A percentile compares a stretch with the other conserved stretches of the same genome.
phyloP scores from a whole-genome alignment of 768 basidiomycete genomes.

The Phylloporus scabripes region DNA sequence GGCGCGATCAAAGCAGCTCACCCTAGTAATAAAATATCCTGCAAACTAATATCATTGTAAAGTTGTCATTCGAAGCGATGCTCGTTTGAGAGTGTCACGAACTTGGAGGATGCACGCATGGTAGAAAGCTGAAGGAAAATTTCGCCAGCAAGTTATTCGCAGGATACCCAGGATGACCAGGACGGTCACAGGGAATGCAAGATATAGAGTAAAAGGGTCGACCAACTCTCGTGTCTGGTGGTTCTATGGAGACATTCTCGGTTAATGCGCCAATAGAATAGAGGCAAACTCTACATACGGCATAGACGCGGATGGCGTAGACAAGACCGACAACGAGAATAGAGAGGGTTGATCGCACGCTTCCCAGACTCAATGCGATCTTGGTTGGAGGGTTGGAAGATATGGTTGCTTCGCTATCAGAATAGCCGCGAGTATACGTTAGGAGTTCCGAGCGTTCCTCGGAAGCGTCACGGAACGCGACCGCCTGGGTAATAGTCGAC shows the following conservation, averaged over 20 bases:
- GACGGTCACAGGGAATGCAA: constrained; percentile 21
- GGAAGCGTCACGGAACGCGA: not conserved
- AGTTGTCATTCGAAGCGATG: not conserved
- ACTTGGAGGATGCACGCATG: constrained; percentile 34
- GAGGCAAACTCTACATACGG: constrained; percentile 16
- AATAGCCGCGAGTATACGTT: constrained; percentile 1
- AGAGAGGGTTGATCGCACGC: constrained; percentile 10
- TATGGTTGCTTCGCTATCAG: constrained; percentile 1
- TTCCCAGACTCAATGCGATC: constrained; percentile 3
- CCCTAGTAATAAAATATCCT: constrained; percentile 30
- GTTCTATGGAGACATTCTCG: constrained; percentile 17
- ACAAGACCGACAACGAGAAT: constrained; percentile 13
- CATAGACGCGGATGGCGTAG: constrained; percentile 12
- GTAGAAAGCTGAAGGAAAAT: too few relatives aligned
- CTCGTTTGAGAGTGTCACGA: constrained; percentile 5
- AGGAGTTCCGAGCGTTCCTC: constrained; percentile 3
- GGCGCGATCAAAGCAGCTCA: constrained; percentile 3
- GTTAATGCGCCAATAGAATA: not conserved
- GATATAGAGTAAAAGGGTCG: constrained; percentile 20
- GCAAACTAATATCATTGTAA: constrained; percentile 22
- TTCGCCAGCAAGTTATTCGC: constrained; percentile 16
- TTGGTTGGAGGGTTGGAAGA: not conserved
- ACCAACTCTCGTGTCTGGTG: constrained; percentile 12
- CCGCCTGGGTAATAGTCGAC: not conserved
- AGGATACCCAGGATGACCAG: constrained; percentile 18